Evolutionary conservation across 768 basidiomycete species (phyloP).

Genomic region (Leccinum longicurvipes): DNA sequence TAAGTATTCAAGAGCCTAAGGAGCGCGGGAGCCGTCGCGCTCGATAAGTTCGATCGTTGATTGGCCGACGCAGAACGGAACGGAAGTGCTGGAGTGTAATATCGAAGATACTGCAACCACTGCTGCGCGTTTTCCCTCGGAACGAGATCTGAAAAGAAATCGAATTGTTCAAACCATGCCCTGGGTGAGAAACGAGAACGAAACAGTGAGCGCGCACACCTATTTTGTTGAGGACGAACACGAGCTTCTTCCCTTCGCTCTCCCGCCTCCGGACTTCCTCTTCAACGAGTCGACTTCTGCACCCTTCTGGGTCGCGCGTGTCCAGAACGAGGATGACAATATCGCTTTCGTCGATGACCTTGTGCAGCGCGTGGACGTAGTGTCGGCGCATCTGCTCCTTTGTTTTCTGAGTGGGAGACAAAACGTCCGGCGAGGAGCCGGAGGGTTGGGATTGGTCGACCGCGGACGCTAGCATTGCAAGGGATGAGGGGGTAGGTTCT

Average conservation of each 20-base stretch:
- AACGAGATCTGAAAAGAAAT: slow-evolving; percentile 71
- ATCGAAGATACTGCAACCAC: slow-evolving; percentile 88
- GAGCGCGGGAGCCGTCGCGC: slow-evolving; percentile 69
- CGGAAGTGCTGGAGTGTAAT: slow-evolving; percentile 88
- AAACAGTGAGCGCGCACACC: slow-evolving; percentile 57
- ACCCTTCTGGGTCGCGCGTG: slow-evolving; percentile 93
- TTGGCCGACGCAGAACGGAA: slow-evolving; percentile 80
- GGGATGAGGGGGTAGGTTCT: slow-evolving; percentile 64
- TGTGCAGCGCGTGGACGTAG: slow-evolving; percentile 78
- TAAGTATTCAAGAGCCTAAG: slow-evolving; percentile 82
- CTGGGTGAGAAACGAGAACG: no score
- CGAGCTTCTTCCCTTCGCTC: slow-evolving; percentile 83
- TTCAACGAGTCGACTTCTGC: slow-evolving; percentile 87
- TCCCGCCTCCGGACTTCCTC: slow-evolving; percentile 88
- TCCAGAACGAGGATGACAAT: slow-evolving; percentile 88
- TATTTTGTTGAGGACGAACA: slow-evolving; percentile 94
- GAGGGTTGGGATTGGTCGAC: slow-evolving; percentile 8
- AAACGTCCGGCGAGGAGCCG: no score
- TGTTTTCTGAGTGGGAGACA: slow-evolving; percentile 41
- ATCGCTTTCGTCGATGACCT: slow-evolving; percentile 91
- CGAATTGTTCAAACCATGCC: neutral
- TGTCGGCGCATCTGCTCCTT: slow-evolving; percentile 69
- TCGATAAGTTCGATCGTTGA: slow-evolving; percentile 78
- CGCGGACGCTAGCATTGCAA: slow-evolving; percentile 48
- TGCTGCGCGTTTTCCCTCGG: slow-evolving; percentile 82